Conservation (phyloP, 2,329 filamentous ascomycete species). For the Mycocentrospora acerina region DNA sequence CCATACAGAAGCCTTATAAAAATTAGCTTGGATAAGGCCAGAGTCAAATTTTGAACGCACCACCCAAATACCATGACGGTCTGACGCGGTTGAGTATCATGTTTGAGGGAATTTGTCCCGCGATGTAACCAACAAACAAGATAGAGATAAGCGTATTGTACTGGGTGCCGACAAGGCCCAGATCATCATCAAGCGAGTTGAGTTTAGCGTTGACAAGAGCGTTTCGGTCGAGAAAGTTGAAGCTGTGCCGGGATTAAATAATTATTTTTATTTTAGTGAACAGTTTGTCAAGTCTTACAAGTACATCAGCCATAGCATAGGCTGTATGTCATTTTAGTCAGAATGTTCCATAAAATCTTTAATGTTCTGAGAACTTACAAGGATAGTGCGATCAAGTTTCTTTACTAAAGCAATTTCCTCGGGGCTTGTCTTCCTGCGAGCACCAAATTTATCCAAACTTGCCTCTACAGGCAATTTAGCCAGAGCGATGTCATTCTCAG, state of each 20-base stretch:
- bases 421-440: conserved; percentile 12
- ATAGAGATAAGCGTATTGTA: conserved; percentile 51
- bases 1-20: not conserved
- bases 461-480: too few species aligned
- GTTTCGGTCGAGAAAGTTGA: conserved; percentile 51
- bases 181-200: conserved; percentile 1
- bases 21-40: not conserved
- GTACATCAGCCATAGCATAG: conserved; percentile 5
- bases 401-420: conserved; percentile 14
- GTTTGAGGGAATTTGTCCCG: conserved; percentile 6
- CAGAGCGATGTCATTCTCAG: too few species aligned
- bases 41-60: not conserved
- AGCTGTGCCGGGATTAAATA: too few species aligned
- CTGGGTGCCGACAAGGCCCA: conserved; percentile 12
- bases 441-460: conserved; percentile 11
- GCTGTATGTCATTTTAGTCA: conserved; percentile 4
- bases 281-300: conserved; percentile 2
- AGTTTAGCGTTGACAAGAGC: too few species aligned
- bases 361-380: conserved; percentile 27
- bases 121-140: conserved; percentile 8
- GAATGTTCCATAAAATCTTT: conserved; percentile 29
- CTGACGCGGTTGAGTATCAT: conserved; percentile 5
- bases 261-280: too few species aligned
- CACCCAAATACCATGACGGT: conserved; percentile 7
- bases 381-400: conserved; percentile 10